A percentile compares a stretch with the other conserved stretches of the same genome.
These are phyloP conservation scores for Tetracladium setigerum DNA, from an alignment of 495 filamentous ascomycete species.

Conservation along the genomic window DNA sequence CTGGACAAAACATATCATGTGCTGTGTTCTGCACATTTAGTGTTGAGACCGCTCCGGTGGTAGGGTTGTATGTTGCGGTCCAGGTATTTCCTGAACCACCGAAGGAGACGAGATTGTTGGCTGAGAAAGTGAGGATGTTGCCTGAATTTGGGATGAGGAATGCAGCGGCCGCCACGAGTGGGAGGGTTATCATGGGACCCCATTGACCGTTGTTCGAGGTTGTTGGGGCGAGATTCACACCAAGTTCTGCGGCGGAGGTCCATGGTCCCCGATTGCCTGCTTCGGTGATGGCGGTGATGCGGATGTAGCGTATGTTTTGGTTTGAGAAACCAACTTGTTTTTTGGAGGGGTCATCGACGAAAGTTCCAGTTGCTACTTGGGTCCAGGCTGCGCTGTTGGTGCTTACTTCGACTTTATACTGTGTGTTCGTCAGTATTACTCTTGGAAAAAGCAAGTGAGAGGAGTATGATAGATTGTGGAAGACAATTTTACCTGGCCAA, in stretches of 20 bases:
- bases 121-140: conserved; percentile 36
- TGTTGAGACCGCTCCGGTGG: conserved; percentile 26
- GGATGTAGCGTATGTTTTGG: conserved; percentile 32
- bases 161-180: conserved; percentile 37
- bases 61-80: conserved; percentile 35
- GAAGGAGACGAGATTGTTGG: conserved; percentile 30
- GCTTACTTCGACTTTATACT: conserved; percentile 35
- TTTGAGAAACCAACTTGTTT: conserved; percentile 35
- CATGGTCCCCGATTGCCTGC: conserved; percentile 28
- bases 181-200: conserved; percentile 43
- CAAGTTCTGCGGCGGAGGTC: conserved; percentile 27
- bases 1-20: conserved; percentile 55
- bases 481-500: conserved; percentile 15
- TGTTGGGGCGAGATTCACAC: neutral
- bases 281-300: conserved; percentile 26
- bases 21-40: conserved; percentile 35
- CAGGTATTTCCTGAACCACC: conserved; percentile 30
- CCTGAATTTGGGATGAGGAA: conserved; percentile 25
- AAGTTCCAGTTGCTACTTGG: conserved; percentile 37
- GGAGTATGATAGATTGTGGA: no score
- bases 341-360: conserved; percentile 29
- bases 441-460: no score
- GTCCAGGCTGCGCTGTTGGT: conserved; percentile 29
- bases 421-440: no score
- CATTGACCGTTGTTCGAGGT: conserved; percentile 32